Conservation (phyloP, 176 grass and related monocot genomes). For the Musa acuminata region DNA sequence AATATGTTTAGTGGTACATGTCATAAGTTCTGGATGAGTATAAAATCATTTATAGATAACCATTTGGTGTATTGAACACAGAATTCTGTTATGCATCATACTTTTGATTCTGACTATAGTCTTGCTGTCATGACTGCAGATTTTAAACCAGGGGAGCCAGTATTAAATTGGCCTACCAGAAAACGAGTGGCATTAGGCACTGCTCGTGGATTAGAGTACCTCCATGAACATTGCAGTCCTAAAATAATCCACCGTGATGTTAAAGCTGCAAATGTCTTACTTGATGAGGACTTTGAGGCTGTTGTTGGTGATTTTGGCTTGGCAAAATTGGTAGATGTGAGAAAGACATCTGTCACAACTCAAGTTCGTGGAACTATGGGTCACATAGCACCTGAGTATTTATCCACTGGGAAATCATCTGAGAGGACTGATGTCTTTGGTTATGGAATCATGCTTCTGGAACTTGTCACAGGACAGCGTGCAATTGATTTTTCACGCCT, state of each 20-base stretch:
- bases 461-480: conserved; percentile 82
- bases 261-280: conserved; percentile 91
- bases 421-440: conserved; percentile 96
- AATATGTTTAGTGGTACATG: background rate
- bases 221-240: conserved; percentile 94
- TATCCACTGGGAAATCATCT: conserved; percentile 88
- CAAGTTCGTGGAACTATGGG: conserved; percentile 97
- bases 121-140: conserved; percentile 40
- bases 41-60: no score
- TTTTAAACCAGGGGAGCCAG: conserved; percentile 78
- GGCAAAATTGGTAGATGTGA: conserved; percentile 90
- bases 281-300: conserved; percentile 83
- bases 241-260: conserved; percentile 98
- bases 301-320: conserved; percentile 93
- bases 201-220: conserved; percentile 81
- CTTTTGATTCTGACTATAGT: conserved; percentile 6
- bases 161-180: conserved; percentile 72
- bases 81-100: background rate
- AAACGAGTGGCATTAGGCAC: conserved; percentile 92
- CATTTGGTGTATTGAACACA: background rate
- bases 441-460: conserved; percentile 94
- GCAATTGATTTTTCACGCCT: conserved; percentile 91
- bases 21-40: no score
- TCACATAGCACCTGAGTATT: conserved; percentile 93
- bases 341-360: conserved; percentile 89